Percentiles rank a stretch among this genome's conserved stretches.
Evolutionary conservation across 495 filamentous ascomycete species (phyloP).

Genomic region (Aspergillus incahuasiensis): DNA sequence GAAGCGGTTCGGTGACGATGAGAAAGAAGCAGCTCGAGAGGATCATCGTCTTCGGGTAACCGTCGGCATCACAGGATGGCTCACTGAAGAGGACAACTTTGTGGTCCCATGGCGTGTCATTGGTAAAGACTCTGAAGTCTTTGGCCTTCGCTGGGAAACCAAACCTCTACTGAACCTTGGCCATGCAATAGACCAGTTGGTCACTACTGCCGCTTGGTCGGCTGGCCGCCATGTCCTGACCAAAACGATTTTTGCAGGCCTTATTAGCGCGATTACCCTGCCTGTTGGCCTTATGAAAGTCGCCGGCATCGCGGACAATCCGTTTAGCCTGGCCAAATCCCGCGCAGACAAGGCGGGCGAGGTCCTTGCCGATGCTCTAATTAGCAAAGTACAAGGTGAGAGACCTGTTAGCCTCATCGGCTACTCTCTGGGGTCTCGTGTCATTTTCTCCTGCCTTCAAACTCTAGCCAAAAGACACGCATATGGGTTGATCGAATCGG

Average conservation of each 20-base stretch:
- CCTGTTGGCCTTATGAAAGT: slow-evolving; percentile 75
- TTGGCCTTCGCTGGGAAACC: slow-evolving; percentile 80
- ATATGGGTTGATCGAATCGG: slow-evolving; percentile 84
- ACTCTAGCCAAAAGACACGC: slow-evolving; percentile 68
- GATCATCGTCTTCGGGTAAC: slow-evolving; percentile 73
- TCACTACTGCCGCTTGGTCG: slow-evolving; percentile 73
- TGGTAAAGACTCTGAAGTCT: slow-evolving; percentile 66
- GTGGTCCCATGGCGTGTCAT: slow-evolving; percentile 71
- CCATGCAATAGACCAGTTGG: slow-evolving; percentile 63
- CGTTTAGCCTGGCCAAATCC: slow-evolving; percentile 76
- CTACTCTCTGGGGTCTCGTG: slow-evolving; percentile 84
- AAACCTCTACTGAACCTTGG: slow-evolving; percentile 74
- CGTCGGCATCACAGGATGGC: slow-evolving; percentile 79
- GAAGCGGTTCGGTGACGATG: slow-evolving; percentile 38
- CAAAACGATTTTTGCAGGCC: slow-evolving; percentile 68
- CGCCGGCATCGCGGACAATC: slow-evolving; percentile 79
- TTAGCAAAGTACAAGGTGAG: slow-evolving; percentile 84
- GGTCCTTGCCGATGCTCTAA: slow-evolving; percentile 80
- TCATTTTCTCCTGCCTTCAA: slow-evolving; percentile 80
- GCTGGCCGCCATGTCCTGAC: slow-evolving; percentile 75
- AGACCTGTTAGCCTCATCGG: slow-evolving; percentile 83
- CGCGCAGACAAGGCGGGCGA: slow-evolving; percentile 83
- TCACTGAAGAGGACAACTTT: slow-evolving; percentile 66
- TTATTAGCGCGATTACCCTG: slow-evolving; percentile 68
- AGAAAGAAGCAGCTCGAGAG: slow-evolving; percentile 42